Evolutionary conservation across 2,329 filamentous ascomycete genomes (phyloP), one percentile per base, ranked within the genome.

Genomic region (Monosporascus sp.): DNA sequence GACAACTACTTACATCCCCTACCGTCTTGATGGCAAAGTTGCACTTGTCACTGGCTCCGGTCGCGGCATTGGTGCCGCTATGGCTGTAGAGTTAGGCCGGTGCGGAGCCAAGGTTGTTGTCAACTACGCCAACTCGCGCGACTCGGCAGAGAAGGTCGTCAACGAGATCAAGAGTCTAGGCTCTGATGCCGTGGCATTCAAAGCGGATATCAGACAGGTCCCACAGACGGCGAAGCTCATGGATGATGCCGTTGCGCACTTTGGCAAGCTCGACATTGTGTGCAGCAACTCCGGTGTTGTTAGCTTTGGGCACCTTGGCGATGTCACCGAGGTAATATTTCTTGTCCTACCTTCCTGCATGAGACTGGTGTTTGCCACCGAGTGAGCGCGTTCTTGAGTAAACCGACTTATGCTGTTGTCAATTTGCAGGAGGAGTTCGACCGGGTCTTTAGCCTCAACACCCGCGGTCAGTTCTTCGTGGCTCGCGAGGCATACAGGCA

Each of bases 261-360:
- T 84, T 65, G 85, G 85, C 69, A 78, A 82, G 69, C 77, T 89
- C 65, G 76, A 88, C 72, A 86, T 89, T 61, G 85, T 86, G 65
- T 83, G 81, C 76, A 87, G 82, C 66, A 88, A 88, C 77, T 83
- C 80, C 46, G 85, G 85, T 48, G 84, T 86, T 51, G 85, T 87
- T 65, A 80, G 75, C 48, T 88, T 87, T 76, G 83, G 85, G 57
- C 82, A 85, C 70, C 79, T 85, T 55, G 81, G 85, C 72, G 83
- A 87, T 61, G 84, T 88, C 46, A 79, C 82, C 4, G 24, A 26
- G 24, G 24, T 26, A 24, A 24, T 24, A 5, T 24, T 24, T 24
- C 24, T 24, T 24, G 3, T 24, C 24, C 24, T 24, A 24, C 24
- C 24, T 3, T 24, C 24, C 24, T 24, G 24, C 24, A 24, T 24